These are phyloP conservation scores for Fusarium stilboides DNA, from an alignment of 2,329 filamentous ascomycete genomes.

Conservation along the genomic window DNA sequence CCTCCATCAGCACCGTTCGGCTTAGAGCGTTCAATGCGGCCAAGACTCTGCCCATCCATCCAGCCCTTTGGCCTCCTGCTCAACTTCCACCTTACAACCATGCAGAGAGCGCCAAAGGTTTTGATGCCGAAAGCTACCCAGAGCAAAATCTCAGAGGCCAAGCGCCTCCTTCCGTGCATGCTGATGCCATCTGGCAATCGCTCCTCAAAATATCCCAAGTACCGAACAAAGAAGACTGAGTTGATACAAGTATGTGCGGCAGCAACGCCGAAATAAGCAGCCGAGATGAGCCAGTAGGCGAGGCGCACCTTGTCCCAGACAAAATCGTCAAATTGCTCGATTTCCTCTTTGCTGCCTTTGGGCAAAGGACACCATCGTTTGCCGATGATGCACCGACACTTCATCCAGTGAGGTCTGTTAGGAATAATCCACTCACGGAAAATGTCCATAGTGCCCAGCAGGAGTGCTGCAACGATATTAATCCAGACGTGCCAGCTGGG, in stretches of 20 bases:
- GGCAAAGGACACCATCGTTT: conserved; percentile 48
- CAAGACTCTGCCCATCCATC: conserved; percentile 44
- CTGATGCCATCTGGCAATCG: conserved; percentile 46
- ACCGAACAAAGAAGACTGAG: conserved; percentile 39
- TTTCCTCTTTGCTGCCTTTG: conserved; percentile 47
- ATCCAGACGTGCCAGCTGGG: conserved; percentile 38
- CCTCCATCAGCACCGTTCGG: conserved; percentile 17
- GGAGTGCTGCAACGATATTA: conserved; percentile 32
- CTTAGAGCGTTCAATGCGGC: conserved; percentile 32
- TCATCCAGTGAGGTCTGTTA: conserved; percentile 49
- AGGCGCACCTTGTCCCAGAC: conserved; percentile 49
- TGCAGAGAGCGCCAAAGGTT: conserved; percentile 40
- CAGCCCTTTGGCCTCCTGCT: conserved; percentile 47
- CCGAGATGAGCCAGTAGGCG: conserved; percentile 44
- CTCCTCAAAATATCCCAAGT: conserved; percentile 39
- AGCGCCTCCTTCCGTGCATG: conserved; percentile 40
- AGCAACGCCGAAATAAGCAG: conserved; percentile 38
- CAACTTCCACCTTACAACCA: conserved; percentile 44
- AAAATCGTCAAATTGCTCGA: conserved; percentile 47
- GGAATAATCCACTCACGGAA: conserved; percentile 47
- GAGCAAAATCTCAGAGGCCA: conserved; percentile 34
- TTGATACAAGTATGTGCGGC: conserved; percentile 38
- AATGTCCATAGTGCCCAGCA: conserved; percentile 29
- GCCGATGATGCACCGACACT: conserved; percentile 46
- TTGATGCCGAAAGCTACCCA: conserved; percentile 44